A percentile compares a stretch with the other conserved stretches of the same genome.
phyloP scores from a whole-genome alignment of 257 asterid species.

The Solanum etuberosum region DNA sequence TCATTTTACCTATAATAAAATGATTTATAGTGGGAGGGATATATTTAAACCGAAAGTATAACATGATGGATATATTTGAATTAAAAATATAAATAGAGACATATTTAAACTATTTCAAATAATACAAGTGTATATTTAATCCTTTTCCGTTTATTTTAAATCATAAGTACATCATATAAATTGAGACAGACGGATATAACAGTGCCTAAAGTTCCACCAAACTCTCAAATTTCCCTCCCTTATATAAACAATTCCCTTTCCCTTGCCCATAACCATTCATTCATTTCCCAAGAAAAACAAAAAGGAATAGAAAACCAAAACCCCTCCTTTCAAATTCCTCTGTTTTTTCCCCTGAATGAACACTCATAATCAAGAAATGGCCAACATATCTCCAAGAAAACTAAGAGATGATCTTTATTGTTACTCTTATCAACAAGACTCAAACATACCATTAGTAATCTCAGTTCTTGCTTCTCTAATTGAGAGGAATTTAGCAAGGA shows the following conservation, averaged over 20 bases:
- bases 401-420: constrained; percentile 68
- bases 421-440: constrained; percentile 37
- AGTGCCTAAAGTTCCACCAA: background rate
- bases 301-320: background rate
- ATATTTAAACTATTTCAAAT: too few species aligned
- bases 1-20: too few species aligned
- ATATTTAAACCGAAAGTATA: too few species aligned
- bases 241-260: background rate
- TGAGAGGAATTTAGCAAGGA: constrained; percentile 68
- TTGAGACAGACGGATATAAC: background rate
- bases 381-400: constrained; percentile 66
- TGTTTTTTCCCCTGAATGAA: background rate
- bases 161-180: background rate
- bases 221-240: background rate
- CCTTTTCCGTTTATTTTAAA: too few species aligned
- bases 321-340: background rate
- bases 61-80: too few species aligned
- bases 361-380: constrained; percentile 26
- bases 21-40: too few species aligned
- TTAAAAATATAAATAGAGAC: too few species aligned
- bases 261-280: background rate
- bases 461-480: constrained; percentile 86
- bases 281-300: background rate
- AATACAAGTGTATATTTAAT: fast-evolving
- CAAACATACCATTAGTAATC: constrained; percentile 64